phyloP scores from a whole-genome alignment of 2,329 filamentous ascomycete species.

The Claviceps cyperi region DNA sequence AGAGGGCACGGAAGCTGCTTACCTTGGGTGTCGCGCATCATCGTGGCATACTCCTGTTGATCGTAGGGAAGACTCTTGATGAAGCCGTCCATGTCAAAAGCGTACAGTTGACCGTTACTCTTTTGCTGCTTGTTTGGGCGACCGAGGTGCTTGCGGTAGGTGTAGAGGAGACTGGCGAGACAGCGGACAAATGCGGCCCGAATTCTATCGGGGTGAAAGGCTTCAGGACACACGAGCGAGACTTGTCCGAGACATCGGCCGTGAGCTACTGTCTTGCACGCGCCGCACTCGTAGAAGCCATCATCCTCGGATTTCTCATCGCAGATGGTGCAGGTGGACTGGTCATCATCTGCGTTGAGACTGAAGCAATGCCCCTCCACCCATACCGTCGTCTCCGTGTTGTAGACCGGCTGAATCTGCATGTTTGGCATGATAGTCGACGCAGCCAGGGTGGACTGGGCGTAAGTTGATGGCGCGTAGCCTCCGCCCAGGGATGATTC shows the following conservation, averaged over 20 bases:
- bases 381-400: slow-evolving; percentile 70
- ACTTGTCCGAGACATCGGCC: slow-evolving; percentile 47
- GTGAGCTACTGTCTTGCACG: slow-evolving; percentile 45
- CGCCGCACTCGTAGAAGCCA: slow-evolving; percentile 59
- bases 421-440: slow-evolving; percentile 80
- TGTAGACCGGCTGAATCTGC: slow-evolving; percentile 62
- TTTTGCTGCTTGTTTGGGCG: slow-evolving; percentile 47
- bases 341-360: slow-evolving; percentile 44
- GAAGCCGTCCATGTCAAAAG: slow-evolving; percentile 52
- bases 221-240: slow-evolving; percentile 47
- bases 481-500: slow-evolving; percentile 54
- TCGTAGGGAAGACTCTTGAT: slow-evolving; percentile 50
- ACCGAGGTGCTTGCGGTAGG: slow-evolving; percentile 49
- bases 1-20: slow-evolving; percentile 10
- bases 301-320: slow-evolving; percentile 60
- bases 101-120: slow-evolving; percentile 42
- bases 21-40: slow-evolving; percentile 56
- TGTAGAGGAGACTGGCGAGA: slow-evolving; percentile 50
- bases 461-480: slow-evolving; percentile 73
- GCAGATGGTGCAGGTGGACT: slow-evolving; percentile 55
- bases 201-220: slow-evolving; percentile 47
- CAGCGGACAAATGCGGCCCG: slow-evolving; percentile 51
- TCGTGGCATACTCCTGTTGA: slow-evolving; percentile 47
- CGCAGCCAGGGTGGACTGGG: slow-evolving; percentile 71
- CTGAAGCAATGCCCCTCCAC: slow-evolving; percentile 73